phyloP scores from a whole-genome alignment of 768 basidiomycete species.

The Psilocybe cubensis region DNA sequence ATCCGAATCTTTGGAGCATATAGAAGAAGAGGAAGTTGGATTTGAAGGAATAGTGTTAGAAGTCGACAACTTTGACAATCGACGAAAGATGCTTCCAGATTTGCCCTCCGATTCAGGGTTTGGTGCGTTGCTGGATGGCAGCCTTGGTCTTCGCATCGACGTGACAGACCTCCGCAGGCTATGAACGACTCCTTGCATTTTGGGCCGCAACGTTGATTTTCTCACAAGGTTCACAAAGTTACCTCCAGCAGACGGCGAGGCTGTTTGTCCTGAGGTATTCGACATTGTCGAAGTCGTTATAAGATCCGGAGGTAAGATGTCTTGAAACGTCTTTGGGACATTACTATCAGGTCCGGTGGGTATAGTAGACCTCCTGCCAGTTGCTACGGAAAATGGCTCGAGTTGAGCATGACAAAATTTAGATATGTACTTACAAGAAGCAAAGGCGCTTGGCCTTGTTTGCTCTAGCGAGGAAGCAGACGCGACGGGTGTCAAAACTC shows the following conservation, averaged over 20 bases:
- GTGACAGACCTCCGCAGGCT: conserved; percentile 40
- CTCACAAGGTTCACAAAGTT: conserved; percentile 31
- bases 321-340: conserved; percentile 15
- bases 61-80: background rate
- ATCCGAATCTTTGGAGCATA: background rate
- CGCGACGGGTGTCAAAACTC: conserved; percentile 41
- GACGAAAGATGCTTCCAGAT: background rate
- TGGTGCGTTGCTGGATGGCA: background rate
- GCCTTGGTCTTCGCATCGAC: conserved; percentile 26
- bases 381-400: background rate
- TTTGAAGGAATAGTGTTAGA: background rate
- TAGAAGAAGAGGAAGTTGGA: background rate
- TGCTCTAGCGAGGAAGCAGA: conserved; percentile 12
- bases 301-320: conserved; percentile 35
- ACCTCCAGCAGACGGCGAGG: background rate
- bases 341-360: background rate
- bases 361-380: conserved; percentile 9
- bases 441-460: conserved; percentile 26
- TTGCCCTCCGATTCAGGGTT: background rate
- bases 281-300: conserved; percentile 44
- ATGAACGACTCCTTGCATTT: conserved; percentile 41
- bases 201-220: conserved; percentile 38
- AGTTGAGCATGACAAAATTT: background rate
- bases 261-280: conserved; percentile 4
- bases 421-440: conserved; percentile 23